Percentiles rank a stretch among this genome's conserved stretches.
phyloP scores from a whole-genome alignment of 495 filamentous ascomycete genomes.

The Talaromyces proteolyticus region DNA sequence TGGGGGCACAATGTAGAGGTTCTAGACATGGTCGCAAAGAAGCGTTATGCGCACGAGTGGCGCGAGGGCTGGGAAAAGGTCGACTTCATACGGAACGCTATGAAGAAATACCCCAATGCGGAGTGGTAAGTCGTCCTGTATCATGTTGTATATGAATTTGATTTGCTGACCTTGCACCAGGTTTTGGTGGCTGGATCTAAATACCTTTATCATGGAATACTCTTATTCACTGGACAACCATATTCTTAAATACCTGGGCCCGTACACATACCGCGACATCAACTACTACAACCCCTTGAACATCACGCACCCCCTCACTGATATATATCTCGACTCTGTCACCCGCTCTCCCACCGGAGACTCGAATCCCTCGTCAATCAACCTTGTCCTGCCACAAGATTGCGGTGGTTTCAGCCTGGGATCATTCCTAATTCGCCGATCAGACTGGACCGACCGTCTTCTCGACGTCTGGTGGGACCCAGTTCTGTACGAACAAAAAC shows the following conservation, averaged over 20 bases:
- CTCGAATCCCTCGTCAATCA: constrained; percentile 64
- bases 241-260: constrained; percentile 73
- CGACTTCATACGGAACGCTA: constrained; percentile 83
- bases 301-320: constrained; percentile 75
- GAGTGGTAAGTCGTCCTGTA: constrained; percentile 83
- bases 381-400: constrained; percentile 87
- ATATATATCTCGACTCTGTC: constrained; percentile 66
- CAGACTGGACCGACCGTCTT: constrained; percentile 83
- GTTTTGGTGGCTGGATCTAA: constrained; percentile 99
- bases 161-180: constrained; percentile 33
- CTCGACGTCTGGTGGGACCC: constrained; percentile 99
- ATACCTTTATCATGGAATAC: constrained; percentile 97
- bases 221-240: constrained; percentile 85
- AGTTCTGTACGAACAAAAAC: constrained; percentile 94
- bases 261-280: constrained; percentile 89
- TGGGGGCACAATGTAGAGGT: constrained; percentile 98
- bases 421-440: constrained; percentile 85
- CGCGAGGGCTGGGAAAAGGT: constrained; percentile 99
- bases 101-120: constrained; percentile 90
- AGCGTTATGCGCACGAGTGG: constrained; percentile 98
- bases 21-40: constrained; percentile 97
- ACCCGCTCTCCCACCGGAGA: constrained; percentile 71
- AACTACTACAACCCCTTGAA: constrained; percentile 94
- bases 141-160: neutral
- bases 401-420: constrained; percentile 96